phyloP scores from a whole-genome alignment of 2,329 filamentous ascomycete genomes.

The Coleophoma eucalyptorum region DNA sequence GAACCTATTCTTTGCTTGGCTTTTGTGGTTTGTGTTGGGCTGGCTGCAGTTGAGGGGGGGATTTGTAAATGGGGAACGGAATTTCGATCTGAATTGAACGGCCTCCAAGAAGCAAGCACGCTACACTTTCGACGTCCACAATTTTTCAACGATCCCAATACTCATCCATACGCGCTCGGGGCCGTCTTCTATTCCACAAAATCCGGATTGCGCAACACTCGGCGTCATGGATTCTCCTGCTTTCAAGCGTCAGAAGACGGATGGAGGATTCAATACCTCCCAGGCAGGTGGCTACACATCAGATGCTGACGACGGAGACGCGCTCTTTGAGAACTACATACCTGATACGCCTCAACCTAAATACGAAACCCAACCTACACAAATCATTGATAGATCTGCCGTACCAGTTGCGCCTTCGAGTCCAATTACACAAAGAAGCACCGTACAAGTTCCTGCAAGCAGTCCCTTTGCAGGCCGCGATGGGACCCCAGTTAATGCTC shows the following conservation, averaged over 20 bases:
- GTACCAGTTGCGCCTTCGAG: slow-evolving; percentile 14
- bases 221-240: slow-evolving; percentile 21
- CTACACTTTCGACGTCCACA: too few relatives aligned
- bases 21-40: too few relatives aligned
- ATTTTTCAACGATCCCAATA: too few relatives aligned
- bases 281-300: slow-evolving; percentile 27
- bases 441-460: slow-evolving; percentile 83
- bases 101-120: too few relatives aligned
- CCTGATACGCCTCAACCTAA: slow-evolving; percentile 24
- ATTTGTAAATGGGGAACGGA: too few relatives aligned
- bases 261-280: slow-evolving; percentile 21
- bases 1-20: too few relatives aligned
- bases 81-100: too few relatives aligned
- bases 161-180: too few relatives aligned
- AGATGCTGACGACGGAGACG: slow-evolving; percentile 40
- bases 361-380: slow-evolving; percentile 39
- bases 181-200: too few relatives aligned
- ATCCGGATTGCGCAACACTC: too few relatives aligned
- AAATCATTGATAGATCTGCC: slow-evolving; percentile 24
- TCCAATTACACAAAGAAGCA: slow-evolving; percentile 19
- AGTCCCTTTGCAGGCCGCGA: slow-evolving; percentile 51
- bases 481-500: slow-evolving; percentile 1
- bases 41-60: too few relatives aligned
- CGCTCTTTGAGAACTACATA: slow-evolving; percentile 39
- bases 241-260: slow-evolving; percentile 27